Conservation (phyloP, 2,329 filamentous ascomycete species). For the Waltergamsia citrina region DNA sequence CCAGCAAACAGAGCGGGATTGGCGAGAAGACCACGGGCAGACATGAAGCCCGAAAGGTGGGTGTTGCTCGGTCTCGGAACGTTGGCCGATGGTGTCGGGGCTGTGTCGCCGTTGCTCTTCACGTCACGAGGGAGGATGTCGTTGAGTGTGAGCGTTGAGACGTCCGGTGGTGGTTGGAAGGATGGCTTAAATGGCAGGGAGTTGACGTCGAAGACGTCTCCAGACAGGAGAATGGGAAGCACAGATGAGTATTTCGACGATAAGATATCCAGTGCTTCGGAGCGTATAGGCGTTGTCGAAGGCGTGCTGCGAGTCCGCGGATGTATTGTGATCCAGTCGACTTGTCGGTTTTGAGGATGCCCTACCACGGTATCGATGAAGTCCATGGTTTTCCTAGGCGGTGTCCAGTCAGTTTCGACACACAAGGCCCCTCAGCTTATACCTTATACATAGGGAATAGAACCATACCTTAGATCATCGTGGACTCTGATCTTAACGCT, state of each 20-base stretch:
- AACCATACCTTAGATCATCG: conserved; percentile 48
- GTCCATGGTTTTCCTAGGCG: conserved; percentile 40
- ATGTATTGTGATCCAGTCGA: conserved; percentile 64
- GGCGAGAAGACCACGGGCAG: conserved; percentile 55
- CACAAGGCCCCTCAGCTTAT: too few species aligned
- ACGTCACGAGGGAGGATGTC: conserved; percentile 13
- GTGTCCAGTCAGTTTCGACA: too few species aligned
- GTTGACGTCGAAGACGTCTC: conserved; percentile 54
- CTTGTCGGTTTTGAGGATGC: conserved; percentile 36
- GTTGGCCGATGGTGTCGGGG: not conserved
- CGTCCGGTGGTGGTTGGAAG: conserved; percentile 13
- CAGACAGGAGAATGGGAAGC: conserved; percentile 60
- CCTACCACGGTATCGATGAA: conserved; percentile 55
- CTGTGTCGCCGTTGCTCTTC: conserved; percentile 5
- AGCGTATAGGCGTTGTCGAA: conserved; percentile 50
- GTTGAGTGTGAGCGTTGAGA: conserved; percentile 17
- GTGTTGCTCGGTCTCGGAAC: conserved; percentile 28
- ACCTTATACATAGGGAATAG: too few species aligned
- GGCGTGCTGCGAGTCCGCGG: conserved; percentile 53
- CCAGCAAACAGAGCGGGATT: conserved; percentile 60
- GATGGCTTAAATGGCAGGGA: conserved; percentile 32
- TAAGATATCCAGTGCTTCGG: conserved; percentile 49
- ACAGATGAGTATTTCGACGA: conserved; percentile 38
- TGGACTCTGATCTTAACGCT: conserved; percentile 65
- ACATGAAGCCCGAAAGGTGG: conserved; percentile 56